Evolutionary conservation across 2,329 filamentous ascomycete genomes (phyloP).

Genomic region (Tolypocladium cylindrosporum): DNA sequence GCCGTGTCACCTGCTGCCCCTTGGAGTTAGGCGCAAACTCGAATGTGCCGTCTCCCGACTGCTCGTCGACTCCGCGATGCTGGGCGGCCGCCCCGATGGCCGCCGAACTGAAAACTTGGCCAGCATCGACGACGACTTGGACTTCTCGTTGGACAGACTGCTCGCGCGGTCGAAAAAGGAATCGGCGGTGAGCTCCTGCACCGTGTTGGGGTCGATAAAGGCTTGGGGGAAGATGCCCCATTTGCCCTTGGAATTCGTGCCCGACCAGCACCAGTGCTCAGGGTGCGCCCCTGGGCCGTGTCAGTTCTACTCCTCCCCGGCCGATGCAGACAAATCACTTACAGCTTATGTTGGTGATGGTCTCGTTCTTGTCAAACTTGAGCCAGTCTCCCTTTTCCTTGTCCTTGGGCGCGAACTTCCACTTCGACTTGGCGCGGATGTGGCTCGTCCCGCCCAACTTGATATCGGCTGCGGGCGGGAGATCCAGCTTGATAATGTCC

Average conservation of each 20-base stretch:
- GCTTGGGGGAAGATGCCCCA: slow-evolving; percentile 43
- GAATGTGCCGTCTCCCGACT: slow-evolving; percentile 16
- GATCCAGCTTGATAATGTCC: slow-evolving; percentile 37
- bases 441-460: slow-evolving; percentile 35
- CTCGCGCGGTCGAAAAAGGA: slow-evolving; percentile 17
- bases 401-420: slow-evolving; percentile 41
- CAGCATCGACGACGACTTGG: slow-evolving; percentile 21
- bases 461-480: slow-evolving; percentile 35
- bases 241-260: slow-evolving; percentile 40
- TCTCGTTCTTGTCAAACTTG: slow-evolving; percentile 56
- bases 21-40: background rate
- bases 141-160: slow-evolving; percentile 23
- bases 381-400: slow-evolving; percentile 39
- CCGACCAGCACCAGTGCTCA: slow-evolving; percentile 48
- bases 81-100: slow-evolving; percentile 18
- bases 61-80: slow-evolving; percentile 21
- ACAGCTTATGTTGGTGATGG: slow-evolving; percentile 55
- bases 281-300: slow-evolving; percentile 27
- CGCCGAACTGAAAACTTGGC: slow-evolving; percentile 23
- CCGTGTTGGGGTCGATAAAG: slow-evolving; percentile 34
- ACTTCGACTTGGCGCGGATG: slow-evolving; percentile 38
- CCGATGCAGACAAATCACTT: slow-evolving; percentile 15
- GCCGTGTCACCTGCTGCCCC: background rate
- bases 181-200: slow-evolving; percentile 25
- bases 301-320: background rate